These are phyloP conservation scores for Linum tenue DNA, from an alignment of 345 rosid species.

Conservation along the genomic window DNA sequence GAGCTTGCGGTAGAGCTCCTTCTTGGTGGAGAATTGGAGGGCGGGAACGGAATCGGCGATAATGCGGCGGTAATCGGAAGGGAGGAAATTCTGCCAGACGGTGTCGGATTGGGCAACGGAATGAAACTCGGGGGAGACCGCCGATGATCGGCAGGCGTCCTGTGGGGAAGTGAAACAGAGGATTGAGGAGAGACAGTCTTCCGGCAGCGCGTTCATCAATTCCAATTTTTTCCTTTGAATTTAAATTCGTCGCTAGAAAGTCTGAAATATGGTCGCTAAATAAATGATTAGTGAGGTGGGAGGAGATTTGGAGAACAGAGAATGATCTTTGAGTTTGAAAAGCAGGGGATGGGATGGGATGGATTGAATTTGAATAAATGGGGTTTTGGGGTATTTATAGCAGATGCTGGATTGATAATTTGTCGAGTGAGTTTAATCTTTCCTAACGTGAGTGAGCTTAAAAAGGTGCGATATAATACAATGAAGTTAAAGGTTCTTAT, in stretches of 20 bases:
- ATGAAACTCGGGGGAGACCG: conserved; percentile 37
- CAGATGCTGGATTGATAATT: no score
- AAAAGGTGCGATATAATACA: no score
- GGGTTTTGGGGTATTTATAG: no score
- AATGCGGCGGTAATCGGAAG: conserved; percentile 24
- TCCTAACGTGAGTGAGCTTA: no score
- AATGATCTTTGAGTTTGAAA: no score
- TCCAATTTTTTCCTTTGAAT: conserved; percentile 8
- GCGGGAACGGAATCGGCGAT: conserved; percentile 21
- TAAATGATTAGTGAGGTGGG: background rate
- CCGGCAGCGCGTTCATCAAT: conserved; percentile 31
- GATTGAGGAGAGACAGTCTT: conserved; percentile 45
- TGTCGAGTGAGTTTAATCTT: no score
- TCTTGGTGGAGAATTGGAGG: conserved; percentile 37
- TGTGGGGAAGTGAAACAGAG: conserved; percentile 53
- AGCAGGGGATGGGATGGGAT: no score
- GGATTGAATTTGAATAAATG: no score
- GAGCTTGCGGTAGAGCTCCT: conserved; percentile 40
- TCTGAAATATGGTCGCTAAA: no score
- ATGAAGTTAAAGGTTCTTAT: no score
- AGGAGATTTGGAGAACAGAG: no score
- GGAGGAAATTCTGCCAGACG: conserved; percentile 55
- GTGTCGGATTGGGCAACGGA: conserved; percentile 55
- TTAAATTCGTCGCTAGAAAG: background rate
- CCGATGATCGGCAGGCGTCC: conserved; percentile 39